These are phyloP conservation scores for Aspergillus mulundensis DNA, from an alignment of 495 filamentous ascomycete genomes.

Conservation along the genomic window DNA sequence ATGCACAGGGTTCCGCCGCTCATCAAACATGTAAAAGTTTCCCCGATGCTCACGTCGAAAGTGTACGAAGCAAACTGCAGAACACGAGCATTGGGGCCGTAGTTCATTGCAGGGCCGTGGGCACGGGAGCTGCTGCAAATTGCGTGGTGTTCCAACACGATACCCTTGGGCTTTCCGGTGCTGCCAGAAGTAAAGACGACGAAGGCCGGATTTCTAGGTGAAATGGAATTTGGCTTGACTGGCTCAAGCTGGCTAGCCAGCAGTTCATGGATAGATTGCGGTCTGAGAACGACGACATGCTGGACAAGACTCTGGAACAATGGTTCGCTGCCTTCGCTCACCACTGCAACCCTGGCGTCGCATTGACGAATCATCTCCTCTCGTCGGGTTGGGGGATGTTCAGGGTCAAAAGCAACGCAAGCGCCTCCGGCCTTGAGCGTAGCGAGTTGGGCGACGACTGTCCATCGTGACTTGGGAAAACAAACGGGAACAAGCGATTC, in stretches of 20 bases:
- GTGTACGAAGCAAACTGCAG: conserved; percentile 59
- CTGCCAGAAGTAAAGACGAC: conserved; percentile 37
- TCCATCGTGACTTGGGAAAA: neutral
- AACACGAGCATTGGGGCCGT: conserved; percentile 28
- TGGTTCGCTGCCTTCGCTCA: neutral
- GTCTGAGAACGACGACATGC: neutral
- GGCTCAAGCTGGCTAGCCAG: neutral
- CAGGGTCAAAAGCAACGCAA: neutral
- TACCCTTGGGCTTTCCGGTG: conserved; percentile 41
- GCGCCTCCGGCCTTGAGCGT: neutral
- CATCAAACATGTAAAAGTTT: conserved; percentile 50
- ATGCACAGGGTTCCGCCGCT: conserved; percentile 35
- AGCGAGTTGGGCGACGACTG: neutral
- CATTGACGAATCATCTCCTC: conserved; percentile 16
- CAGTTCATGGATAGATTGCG: neutral
- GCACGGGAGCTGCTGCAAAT: conserved; percentile 9
- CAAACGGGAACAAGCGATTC: neutral
- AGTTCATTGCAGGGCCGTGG: neutral
- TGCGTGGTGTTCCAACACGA: conserved; percentile 30
- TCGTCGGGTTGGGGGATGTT: neutral
- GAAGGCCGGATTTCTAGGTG: neutral
- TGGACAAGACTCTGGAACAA: neutral
- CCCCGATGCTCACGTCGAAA: conserved; percentile 52
- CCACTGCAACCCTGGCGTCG: neutral
- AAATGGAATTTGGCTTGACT: neutral